Evolutionary conservation across 208 protist genomes (phyloP).

Genomic region (Crithidia fasciculata): DNA sequence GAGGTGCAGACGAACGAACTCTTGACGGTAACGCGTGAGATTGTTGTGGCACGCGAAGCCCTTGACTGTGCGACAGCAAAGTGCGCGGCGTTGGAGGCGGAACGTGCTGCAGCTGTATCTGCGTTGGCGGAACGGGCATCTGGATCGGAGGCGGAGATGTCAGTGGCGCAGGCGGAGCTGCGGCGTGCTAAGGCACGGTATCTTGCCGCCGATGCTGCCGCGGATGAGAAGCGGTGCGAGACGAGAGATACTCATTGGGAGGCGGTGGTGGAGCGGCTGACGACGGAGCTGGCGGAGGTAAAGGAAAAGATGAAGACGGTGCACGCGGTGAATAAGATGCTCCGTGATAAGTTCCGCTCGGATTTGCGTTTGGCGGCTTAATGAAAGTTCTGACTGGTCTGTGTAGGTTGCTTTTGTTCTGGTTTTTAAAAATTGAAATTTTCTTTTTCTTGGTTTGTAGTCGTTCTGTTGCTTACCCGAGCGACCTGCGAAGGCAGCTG

Average conservation of each 20-base stretch:
- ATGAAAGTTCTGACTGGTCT: background rate
- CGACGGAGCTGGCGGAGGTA: slow-evolving; percentile 5
- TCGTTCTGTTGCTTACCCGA: too few species aligned
- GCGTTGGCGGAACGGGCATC: background rate
- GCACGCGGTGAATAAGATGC: slow-evolving; percentile 20
- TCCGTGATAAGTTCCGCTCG: slow-evolving; percentile 27
- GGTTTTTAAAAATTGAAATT: background rate
- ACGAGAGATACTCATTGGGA: background rate
- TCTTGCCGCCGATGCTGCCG: slow-evolving; percentile 4
- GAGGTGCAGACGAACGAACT: background rate
- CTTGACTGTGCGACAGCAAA: background rate
- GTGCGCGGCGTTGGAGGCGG: background rate
- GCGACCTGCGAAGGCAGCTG: too few species aligned
- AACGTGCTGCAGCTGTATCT: background rate
- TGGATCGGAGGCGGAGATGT: background rate
- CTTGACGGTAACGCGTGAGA: slow-evolving; percentile 5
- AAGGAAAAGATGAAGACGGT: slow-evolving; percentile 14
- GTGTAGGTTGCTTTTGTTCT: background rate
- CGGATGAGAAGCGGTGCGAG: background rate
- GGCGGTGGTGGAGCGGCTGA: background rate
- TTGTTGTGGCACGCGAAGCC: slow-evolving; percentile 4
- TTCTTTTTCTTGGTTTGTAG: background rate
- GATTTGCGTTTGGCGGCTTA: slow-evolving; percentile 4
- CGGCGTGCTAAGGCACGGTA: background rate
- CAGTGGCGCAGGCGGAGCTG: background rate